These are phyloP conservation scores for Globisporangium paroecandrum DNA, from an alignment of 352 stramenopile genomes.

Conservation along the genomic window DNA sequence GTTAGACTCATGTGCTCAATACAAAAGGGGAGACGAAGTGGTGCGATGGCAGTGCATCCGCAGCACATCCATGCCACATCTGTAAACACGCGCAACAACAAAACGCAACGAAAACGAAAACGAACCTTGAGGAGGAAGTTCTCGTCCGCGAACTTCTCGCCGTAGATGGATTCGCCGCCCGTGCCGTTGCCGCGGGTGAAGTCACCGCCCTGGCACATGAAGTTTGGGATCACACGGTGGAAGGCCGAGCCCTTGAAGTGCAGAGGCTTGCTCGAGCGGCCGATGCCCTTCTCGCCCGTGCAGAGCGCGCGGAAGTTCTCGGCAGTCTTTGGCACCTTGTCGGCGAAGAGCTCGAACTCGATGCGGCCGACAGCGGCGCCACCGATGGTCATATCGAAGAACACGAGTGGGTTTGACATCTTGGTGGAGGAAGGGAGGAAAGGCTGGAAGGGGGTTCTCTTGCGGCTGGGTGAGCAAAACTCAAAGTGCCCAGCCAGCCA, in stretches of 20 bases:
- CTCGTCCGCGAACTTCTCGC: constrained; percentile 94
- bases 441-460: constrained; percentile 13
- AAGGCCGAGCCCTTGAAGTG: constrained; percentile 88
- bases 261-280: constrained; percentile 68
- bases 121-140: constrained; percentile 89
- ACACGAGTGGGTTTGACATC: constrained; percentile 93
- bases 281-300: constrained; percentile 58
- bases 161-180: constrained; percentile 95
- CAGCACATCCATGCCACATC: neutral
- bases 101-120: neutral
- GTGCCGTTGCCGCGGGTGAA: constrained; percentile 90
- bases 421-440: constrained; percentile 19
- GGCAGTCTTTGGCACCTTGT: constrained; percentile 75
- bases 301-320: constrained; percentile 60
- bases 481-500: constrained; percentile 19
- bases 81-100: neutral
- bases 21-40: neutral
- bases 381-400: constrained; percentile 98
- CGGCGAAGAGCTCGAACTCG: constrained; percentile 77
- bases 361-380: constrained; percentile 90
- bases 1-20: neutral
- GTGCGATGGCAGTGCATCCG: neutral
- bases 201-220: constrained; percentile 97
- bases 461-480: constrained; percentile 33
- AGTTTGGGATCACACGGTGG: constrained; percentile 92